Conservation (phyloP, 441 rosid genomes). For the Bocquillonia castaneifolia region DNA sequence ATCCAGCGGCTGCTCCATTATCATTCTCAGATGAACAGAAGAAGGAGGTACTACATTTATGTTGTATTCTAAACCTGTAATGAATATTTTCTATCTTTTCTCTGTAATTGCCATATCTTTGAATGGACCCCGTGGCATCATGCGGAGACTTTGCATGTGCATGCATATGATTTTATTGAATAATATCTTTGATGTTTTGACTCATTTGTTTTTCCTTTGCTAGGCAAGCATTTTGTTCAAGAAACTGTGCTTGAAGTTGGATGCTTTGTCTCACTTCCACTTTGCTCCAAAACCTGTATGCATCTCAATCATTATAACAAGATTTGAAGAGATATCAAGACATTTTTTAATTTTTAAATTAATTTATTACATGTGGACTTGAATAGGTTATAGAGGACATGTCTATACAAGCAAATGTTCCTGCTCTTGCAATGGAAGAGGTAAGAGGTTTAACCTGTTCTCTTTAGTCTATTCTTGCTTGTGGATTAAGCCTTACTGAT, state of each 20-base stretch:
- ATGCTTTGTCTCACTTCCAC: conserved; percentile 93
- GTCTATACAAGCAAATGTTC: conserved; percentile 77
- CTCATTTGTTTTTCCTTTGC: conserved; percentile 4
- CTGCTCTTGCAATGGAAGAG: conserved; percentile 99
- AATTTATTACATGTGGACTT: conserved; percentile 20
- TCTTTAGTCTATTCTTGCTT: conserved; percentile 7
- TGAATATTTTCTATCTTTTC: neutral
- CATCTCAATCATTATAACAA: conserved; percentile 19
- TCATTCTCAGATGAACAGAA: conserved; percentile 79
- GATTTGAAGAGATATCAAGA: neutral
- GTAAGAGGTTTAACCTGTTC: conserved; percentile 28
- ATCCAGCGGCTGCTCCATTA: conserved; percentile 59
- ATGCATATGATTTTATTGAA: neutral
- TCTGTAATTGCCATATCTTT: neutral
- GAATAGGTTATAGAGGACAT: conserved; percentile 80
- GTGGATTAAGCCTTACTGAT: conserved; percentile 14
- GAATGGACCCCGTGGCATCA: neutral
- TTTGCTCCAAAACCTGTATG: conserved; percentile 95
- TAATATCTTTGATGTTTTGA: conserved; percentile 11
- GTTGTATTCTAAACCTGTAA: neutral
- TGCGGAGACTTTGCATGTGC: neutral
- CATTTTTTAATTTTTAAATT: neutral
- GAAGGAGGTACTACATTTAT: conserved; percentile 50
- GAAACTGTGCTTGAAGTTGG: conserved; percentile 83
- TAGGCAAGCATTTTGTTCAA: conserved; percentile 75